phyloP scores from a whole-genome alignment of 345 rosid species.

The Bruguiera parviflora region DNA sequence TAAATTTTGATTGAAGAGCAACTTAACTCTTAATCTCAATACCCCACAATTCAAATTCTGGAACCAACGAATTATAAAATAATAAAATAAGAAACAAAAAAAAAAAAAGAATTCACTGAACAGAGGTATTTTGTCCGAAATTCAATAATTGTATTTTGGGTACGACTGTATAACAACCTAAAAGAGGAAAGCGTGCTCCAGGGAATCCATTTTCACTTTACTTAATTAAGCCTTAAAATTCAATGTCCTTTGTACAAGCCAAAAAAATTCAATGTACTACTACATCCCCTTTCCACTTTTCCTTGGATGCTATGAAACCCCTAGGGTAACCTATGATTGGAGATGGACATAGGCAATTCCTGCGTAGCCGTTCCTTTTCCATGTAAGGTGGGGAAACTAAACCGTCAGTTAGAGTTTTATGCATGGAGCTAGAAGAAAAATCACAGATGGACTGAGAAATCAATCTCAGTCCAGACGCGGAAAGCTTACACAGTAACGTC shows the following conservation, averaged over 20 bases:
- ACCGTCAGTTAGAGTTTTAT: constrained; percentile 11
- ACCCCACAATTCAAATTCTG: too few relatives aligned
- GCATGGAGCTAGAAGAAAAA: background rate
- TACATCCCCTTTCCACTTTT: background rate
- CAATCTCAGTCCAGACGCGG: too few relatives aligned
- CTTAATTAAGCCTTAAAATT: background rate
- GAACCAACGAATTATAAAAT: too few relatives aligned
- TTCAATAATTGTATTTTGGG: background rate
- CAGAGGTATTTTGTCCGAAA: too few relatives aligned
- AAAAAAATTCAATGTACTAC: background rate
- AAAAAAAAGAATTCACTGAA: too few relatives aligned
- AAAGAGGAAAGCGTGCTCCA: constrained; percentile 3
- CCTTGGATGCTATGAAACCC: constrained; percentile 30
- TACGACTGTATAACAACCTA: background rate
- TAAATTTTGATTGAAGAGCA: too few relatives aligned
- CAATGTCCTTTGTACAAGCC: background rate
- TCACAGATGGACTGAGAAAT: too few relatives aligned
- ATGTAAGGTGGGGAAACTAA: constrained; percentile 23
- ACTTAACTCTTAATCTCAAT: too few relatives aligned
- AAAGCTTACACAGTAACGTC: too few relatives aligned
- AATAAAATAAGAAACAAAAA: too few relatives aligned
- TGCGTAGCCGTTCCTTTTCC: constrained; percentile 17
- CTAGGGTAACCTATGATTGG: background rate
- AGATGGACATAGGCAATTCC: constrained; percentile 15
- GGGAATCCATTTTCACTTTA: background rate